Conservation (phyloP, 495 filamentous ascomycete genomes). For the Mytilinidion resinicola region DNA sequence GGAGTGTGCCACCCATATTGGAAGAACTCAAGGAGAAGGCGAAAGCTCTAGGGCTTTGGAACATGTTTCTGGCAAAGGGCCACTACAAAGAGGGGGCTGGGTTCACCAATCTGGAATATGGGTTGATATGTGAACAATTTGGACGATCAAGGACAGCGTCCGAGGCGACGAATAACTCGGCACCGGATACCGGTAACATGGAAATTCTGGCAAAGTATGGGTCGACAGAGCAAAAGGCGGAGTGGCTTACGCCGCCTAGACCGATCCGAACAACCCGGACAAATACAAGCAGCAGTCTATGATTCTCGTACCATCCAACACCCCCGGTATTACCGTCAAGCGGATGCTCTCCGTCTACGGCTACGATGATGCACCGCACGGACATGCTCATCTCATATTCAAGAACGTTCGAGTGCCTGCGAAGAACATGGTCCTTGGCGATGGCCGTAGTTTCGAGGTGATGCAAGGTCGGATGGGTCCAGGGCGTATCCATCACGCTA, state of each 20-base stretch:
- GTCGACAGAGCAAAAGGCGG: slow-evolving; percentile 77
- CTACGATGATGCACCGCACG: slow-evolving; percentile 91
- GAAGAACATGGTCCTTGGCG: slow-evolving; percentile 74
- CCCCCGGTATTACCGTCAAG: slow-evolving; percentile 72
- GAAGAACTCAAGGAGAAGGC: slow-evolving; percentile 80
- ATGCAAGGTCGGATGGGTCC: slow-evolving; percentile 90
- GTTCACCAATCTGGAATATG: slow-evolving; percentile 86
- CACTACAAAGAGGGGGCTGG: slow-evolving; percentile 87
- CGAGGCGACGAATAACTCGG: slow-evolving; percentile 87
- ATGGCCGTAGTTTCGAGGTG: slow-evolving; percentile 92
- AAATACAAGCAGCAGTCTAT: slow-evolving; percentile 85
- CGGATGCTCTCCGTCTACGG: slow-evolving; percentile 87
- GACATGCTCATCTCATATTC: slow-evolving; percentile 81
- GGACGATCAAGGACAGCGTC: slow-evolving; percentile 72
- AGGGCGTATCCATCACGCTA: slow-evolving; percentile 89
- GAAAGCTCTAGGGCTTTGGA: slow-evolving; percentile 75
- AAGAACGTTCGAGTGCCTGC: slow-evolving; percentile 75
- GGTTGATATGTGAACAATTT: slow-evolving; percentile 84
- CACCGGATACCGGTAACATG: slow-evolving; percentile 94
- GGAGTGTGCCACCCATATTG: slow-evolving; percentile 70
- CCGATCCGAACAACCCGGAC: slow-evolving; percentile 61
- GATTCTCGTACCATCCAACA: slow-evolving; percentile 69
- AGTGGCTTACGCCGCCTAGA: slow-evolving; percentile 84
- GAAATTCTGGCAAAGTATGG: slow-evolving; percentile 92
- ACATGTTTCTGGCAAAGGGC: slow-evolving; percentile 85